These are phyloP conservation scores for Puccinia sorghi DNA, from an alignment of 1,284 basidiomycete genomes.

Conservation along the genomic window DNA sequence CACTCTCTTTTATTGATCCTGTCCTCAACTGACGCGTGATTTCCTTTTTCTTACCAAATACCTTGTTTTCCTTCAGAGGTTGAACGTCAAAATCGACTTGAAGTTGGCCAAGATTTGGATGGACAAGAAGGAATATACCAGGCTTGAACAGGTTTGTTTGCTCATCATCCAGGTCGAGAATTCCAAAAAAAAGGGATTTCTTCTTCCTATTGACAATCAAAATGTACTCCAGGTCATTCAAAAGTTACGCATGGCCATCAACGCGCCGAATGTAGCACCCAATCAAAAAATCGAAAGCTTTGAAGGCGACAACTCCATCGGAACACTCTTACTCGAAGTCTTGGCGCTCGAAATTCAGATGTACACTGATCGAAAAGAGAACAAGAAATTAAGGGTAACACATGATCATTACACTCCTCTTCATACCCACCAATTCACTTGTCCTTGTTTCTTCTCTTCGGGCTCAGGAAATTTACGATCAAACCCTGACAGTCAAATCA, in stretches of 20 bases:
- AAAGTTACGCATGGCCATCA: slow-evolving; percentile 44
- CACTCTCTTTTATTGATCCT: background rate
- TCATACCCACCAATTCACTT: slow-evolving; percentile 11
- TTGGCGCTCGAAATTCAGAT: slow-evolving; percentile 99
- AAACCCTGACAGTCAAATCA: slow-evolving; percentile 84
- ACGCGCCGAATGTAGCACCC: background rate
- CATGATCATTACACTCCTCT: background rate
- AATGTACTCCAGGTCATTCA: slow-evolving; percentile 27
- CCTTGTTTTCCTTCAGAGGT: slow-evolving; percentile 63
- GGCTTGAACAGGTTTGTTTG: slow-evolving; percentile 71
- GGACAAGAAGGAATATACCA: slow-evolving; percentile 84
- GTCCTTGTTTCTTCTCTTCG: background rate
- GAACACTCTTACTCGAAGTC: slow-evolving; percentile 92
- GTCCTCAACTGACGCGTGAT: too few species aligned
- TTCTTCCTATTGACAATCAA: background rate
- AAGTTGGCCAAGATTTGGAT: slow-evolving; percentile 98
- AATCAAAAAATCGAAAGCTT: slow-evolving; percentile 28
- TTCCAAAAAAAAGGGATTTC: background rate
- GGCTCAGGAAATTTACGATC: slow-evolving; percentile 88
- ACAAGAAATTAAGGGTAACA: slow-evolving; percentile 87
- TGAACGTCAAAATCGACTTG: slow-evolving; percentile 92
- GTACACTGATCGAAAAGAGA: slow-evolving; percentile 94
- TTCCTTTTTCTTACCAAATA: too few species aligned
- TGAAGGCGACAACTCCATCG: slow-evolving; percentile 79
- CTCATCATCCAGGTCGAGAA: background rate